A percentile compares a stretch with the other conserved stretches of the same genome.
Conservation (phyloP, 2,329 filamentous ascomycete genomes). For the Penicillium occitanis region DNA sequence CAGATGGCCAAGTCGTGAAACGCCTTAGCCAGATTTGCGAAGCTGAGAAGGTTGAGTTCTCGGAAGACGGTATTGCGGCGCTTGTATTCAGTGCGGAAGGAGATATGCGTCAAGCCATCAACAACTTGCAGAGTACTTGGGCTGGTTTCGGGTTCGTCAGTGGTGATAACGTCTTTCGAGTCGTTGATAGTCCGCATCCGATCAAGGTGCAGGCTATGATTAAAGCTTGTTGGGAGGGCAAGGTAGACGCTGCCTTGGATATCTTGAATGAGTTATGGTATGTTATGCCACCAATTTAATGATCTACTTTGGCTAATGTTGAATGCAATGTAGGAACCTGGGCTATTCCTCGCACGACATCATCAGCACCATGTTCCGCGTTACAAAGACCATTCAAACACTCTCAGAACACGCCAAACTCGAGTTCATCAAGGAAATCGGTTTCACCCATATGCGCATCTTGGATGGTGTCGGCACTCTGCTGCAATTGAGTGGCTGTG, state of each 20-base stretch:
- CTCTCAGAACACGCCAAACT: constrained; percentile 93
- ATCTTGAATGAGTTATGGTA: constrained; percentile 83
- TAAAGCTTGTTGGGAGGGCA: constrained; percentile 91
- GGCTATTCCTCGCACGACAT: constrained; percentile 99
- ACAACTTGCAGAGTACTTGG: constrained; percentile 90
- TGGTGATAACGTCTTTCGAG: constrained; percentile 95
- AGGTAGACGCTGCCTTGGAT: constrained; percentile 83
- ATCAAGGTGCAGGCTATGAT: constrained; percentile 99
- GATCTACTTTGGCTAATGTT: not conserved
- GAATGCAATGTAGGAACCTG: constrained; percentile 56
- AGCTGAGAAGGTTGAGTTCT: constrained; percentile 85
- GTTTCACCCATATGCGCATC: constrained; percentile 98
- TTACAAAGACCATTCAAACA: constrained; percentile 91
- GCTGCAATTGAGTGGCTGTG: constrained; percentile 87
- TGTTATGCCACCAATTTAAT: not conserved
- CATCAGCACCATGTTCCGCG: constrained; percentile 98
- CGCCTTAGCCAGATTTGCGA: constrained; percentile 88
- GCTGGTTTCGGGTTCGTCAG: constrained; percentile 97
- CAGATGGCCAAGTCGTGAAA: constrained; percentile 89
- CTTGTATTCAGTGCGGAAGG: constrained; percentile 96
- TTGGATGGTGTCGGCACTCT: constrained; percentile 96
- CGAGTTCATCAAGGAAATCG: constrained; percentile 98
- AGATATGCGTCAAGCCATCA: constrained; percentile 98
- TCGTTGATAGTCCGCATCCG: constrained; percentile 94
- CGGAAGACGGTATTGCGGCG: constrained; percentile 91